Base-by-base conservation (phyloP, 164 flowering plant species). In the Santalum album region DNA sequence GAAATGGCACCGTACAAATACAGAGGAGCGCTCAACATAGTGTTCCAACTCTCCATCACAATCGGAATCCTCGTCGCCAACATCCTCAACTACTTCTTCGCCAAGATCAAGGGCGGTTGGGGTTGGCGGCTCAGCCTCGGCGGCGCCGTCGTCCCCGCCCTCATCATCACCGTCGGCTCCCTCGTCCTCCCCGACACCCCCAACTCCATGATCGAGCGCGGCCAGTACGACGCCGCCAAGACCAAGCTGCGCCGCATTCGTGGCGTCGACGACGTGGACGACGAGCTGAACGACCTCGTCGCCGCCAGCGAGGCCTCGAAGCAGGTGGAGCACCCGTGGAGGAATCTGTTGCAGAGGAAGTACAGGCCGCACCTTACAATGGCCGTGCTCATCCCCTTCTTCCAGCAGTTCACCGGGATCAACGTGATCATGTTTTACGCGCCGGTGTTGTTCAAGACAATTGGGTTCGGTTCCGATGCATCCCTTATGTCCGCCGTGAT, bases 41-140 rank as follows among this genome's bases (percentile, higher is more conserved):
- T 62, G 14, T 72, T 72, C 53, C 73, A 72, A 38, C 57, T 69
- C 17, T 58, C 65, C 45, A 60, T 69, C 50, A 66, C 68, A 1
- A 23, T 69, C 17, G 77, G 77, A 9, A 59, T 65, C 45, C 58
- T 69, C 25, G 51, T 23, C 3, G 77, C 77, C 20, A 62, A 56
- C 38, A 23, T 72, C 3, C 23, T 66, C 1, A 72, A 72, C 57
- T 72, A 63, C 25, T 45, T 56, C 38, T 58, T 64, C 1, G 63
- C 51, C 20, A 72, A 66, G 56, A 63, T 72, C 48, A 49, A 57
- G 26, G 77, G 63, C 12, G 73, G 73, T 3, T 69, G 70, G 73
- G 76, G 76, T 15, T 72, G 77, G 77, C 61, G 77, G 17, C 14
- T 69, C 1, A 63, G 70, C 46, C 43, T 72, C 18, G 73, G 44